phyloP scores from a whole-genome alignment of 257 asterid genomes.

The Penstemon eatonii region DNA sequence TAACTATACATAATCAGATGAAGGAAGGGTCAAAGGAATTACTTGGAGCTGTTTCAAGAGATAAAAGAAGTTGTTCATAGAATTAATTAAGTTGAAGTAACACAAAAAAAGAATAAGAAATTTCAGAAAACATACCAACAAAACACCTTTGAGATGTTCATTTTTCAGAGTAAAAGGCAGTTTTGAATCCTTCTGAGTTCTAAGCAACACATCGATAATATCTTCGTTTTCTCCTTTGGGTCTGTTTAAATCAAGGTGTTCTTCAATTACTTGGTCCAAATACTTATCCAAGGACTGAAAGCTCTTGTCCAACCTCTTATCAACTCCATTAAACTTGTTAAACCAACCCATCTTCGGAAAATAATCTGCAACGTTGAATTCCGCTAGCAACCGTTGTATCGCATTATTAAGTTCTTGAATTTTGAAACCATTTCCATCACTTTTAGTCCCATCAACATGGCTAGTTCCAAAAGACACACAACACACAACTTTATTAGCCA shows the following conservation, averaged over 20 bases:
- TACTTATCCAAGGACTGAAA: constrained; percentile 27
- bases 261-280: constrained; percentile 28
- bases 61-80: too few relatives aligned
- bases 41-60: too few relatives aligned
- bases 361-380: constrained; percentile 33
- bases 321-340: constrained; percentile 37
- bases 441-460: not conserved
- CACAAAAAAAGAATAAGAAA: too few relatives aligned
- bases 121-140: constrained; percentile 22
- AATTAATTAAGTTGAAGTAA: too few relatives aligned
- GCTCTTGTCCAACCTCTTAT: constrained; percentile 20
- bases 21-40: too few relatives aligned
- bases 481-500: constrained; percentile 38
- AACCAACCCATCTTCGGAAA: constrained; percentile 39
- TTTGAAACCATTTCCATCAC: not conserved
- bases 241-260: constrained; percentile 28
- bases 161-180: not conserved
- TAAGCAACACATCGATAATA: constrained; percentile 33
- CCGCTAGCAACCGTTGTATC: constrained; percentile 29
- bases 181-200: constrained; percentile 27
- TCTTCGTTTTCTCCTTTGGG: constrained; percentile 28
- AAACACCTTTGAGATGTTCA: constrained; percentile 32
- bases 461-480: constrained; percentile 48
- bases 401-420: constrained; percentile 33
- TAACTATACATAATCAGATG: too few relatives aligned